Evolutionary conservation across 225 moss, liverwort and hornwort species (phyloP).

Genomic region (Pseudoscleropodium purum): DNA sequence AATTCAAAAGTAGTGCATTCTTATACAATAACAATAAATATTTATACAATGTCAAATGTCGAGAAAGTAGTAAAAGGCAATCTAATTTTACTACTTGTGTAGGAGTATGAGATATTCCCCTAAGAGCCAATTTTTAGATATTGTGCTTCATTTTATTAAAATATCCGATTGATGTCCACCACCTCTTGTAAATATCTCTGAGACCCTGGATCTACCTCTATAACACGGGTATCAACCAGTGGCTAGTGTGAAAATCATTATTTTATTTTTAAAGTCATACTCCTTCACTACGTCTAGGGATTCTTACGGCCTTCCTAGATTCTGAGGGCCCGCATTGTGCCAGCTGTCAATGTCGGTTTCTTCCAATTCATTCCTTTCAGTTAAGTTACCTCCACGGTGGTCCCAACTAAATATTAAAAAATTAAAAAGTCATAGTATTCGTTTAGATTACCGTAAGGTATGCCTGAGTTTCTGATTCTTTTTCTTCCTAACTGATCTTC

Average conservation of each 20-base stretch:
- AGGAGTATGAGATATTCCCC: not conserved
- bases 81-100: not conserved
- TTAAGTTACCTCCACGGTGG: not conserved
- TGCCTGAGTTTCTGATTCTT: not conserved
- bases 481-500: not conserved
- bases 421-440: not conserved
- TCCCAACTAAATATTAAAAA: not conserved
- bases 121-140: too few relatives aligned
- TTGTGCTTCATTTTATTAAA: too few relatives aligned
- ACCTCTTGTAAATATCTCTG: not conserved
- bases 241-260: not conserved
- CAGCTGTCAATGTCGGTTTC: not conserved
- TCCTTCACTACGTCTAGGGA: not conserved
- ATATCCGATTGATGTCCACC: not conserved
- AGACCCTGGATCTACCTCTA: not conserved
- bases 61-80: not conserved
- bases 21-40: not conserved
- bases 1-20: not conserved
- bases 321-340: not conserved
- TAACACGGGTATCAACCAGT: not conserved
- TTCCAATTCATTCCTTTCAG: not conserved
- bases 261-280: not conserved
- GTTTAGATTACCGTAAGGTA: too few relatives aligned
- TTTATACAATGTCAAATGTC: not conserved
- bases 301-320: not conserved